Evolutionary conservation across 2,329 filamentous ascomycete genomes (phyloP).

Genomic region (Ilyonectria mors-panacis): DNA sequence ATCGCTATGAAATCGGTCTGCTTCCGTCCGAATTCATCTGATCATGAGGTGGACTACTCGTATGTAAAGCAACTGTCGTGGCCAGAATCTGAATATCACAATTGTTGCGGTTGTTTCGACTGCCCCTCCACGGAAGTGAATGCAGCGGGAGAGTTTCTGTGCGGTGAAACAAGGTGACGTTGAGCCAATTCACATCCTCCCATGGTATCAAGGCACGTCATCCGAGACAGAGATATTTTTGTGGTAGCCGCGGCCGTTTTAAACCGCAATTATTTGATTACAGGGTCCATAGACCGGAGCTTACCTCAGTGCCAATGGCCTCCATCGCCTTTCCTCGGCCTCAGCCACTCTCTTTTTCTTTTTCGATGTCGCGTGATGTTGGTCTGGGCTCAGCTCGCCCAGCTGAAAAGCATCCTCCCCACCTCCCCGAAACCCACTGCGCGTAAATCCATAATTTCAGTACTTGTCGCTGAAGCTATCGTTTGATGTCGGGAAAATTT

Average conservation of each 20-base stretch:
- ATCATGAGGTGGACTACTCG: too few relatives aligned
- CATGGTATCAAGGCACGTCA: too few relatives aligned
- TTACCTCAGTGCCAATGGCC: constrained; percentile 1
- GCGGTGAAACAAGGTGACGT: too few relatives aligned
- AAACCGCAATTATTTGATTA: background rate
- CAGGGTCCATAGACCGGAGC: background rate
- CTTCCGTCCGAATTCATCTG: too few relatives aligned
- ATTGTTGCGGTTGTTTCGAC: too few relatives aligned
- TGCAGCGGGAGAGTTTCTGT: too few relatives aligned
- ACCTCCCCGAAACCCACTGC: constrained; percentile 21
- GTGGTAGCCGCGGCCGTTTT: background rate
- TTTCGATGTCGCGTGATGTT: background rate
- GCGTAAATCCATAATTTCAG: constrained; percentile 20
- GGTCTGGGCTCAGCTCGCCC: background rate
- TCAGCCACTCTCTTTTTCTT: background rate
- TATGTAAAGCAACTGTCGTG: too few relatives aligned
- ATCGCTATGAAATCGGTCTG: too few relatives aligned
- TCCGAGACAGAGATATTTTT: too few relatives aligned
- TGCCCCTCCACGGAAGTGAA: too few relatives aligned
- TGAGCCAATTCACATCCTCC: too few relatives aligned
- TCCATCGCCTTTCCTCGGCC: background rate
- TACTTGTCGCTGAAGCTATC: background rate
- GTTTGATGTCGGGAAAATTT: constrained; percentile 5
- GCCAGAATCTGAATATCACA: too few relatives aligned
- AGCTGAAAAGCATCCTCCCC: constrained; percentile 11